Evolutionary conservation across 257 asterid species (phyloP).

Genomic region (Coffea eugenioides): DNA sequence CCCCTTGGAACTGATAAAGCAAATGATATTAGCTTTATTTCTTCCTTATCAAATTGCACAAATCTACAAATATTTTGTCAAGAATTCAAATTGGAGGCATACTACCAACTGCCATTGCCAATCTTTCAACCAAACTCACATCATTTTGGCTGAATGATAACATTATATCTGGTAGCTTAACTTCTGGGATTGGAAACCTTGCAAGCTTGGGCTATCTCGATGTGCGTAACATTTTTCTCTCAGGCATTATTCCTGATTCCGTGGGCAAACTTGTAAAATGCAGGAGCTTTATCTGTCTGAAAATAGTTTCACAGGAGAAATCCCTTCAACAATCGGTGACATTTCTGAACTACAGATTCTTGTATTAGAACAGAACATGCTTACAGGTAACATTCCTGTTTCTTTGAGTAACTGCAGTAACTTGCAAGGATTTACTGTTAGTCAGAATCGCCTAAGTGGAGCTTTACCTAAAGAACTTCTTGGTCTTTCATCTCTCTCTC

Average conservation of each 20-base stretch:
- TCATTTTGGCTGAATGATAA: slow-evolving; percentile 25
- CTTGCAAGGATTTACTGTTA: not conserved
- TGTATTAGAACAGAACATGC: too few species aligned
- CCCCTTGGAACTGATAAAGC: slow-evolving; percentile 26
- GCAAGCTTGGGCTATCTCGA: slow-evolving; percentile 19
- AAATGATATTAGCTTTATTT: slow-evolving; percentile 28
- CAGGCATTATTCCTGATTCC: slow-evolving; percentile 30
- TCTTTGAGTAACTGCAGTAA: slow-evolving; percentile 20
- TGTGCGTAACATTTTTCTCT: slow-evolving; percentile 20
- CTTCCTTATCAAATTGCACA: slow-evolving; percentile 35
- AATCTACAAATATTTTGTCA: slow-evolving; percentile 12
- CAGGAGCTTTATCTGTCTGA: slow-evolving; percentile 8
- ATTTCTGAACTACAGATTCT: too few species aligned
- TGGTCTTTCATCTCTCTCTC: slow-evolving; percentile 22
- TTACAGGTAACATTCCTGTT: slow-evolving; percentile 19
- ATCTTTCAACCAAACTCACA: slow-evolving; percentile 31
- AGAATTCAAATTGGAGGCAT: slow-evolving; percentile 26
- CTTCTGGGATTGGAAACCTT: slow-evolving; percentile 28
- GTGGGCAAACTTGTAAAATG: slow-evolving; percentile 26
- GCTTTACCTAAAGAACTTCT: slow-evolving; percentile 15
- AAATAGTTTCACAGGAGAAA: slow-evolving; percentile 24
- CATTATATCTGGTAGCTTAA: slow-evolving; percentile 29
- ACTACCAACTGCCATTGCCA: slow-evolving; percentile 29
- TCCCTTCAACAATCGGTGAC: slow-evolving; percentile 14
- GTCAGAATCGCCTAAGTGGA: slow-evolving; percentile 15